phyloP scores from a whole-genome alignment of 2,329 filamentous ascomycete species.

The Talaromyces sp. region DNA sequence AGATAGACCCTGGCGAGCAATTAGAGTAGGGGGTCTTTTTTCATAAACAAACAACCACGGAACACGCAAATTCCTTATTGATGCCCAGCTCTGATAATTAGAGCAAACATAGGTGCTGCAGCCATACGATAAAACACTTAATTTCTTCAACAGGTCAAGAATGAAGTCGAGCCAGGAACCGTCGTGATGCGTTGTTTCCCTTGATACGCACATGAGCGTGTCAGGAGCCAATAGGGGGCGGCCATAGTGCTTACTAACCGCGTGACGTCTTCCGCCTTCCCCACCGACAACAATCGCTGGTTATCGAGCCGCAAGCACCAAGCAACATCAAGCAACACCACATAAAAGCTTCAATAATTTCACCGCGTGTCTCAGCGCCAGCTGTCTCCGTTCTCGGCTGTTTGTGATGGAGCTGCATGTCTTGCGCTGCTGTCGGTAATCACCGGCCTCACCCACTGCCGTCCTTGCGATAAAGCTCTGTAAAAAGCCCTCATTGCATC shows the following conservation, averaged over 20 bases:
- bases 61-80: not conserved
- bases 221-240: not conserved
- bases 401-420: not conserved
- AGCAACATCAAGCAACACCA: not conserved
- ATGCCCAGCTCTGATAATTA: not conserved
- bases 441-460: not conserved
- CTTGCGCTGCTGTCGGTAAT: not conserved
- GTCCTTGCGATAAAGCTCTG: not conserved
- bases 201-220: not conserved
- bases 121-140: not conserved
- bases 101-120: not conserved
- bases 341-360: not conserved
- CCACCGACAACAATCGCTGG: not conserved
- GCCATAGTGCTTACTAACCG: not conserved
- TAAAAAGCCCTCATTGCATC: not conserved
- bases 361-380: not conserved
- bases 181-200: not conserved
- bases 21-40: not conserved
- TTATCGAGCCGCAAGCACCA: not conserved
- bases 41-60: not conserved
- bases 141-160: not conserved
- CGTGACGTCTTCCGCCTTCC: constrained; percentile 2
- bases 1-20: not conserved
- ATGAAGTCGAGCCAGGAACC: not conserved
- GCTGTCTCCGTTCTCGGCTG: not conserved